A percentile compares a stretch with the other conserved stretches of the same genome.
Evolutionary conservation across 345 rosid species (phyloP).

Genomic region (Gossypium thurberi): DNA sequence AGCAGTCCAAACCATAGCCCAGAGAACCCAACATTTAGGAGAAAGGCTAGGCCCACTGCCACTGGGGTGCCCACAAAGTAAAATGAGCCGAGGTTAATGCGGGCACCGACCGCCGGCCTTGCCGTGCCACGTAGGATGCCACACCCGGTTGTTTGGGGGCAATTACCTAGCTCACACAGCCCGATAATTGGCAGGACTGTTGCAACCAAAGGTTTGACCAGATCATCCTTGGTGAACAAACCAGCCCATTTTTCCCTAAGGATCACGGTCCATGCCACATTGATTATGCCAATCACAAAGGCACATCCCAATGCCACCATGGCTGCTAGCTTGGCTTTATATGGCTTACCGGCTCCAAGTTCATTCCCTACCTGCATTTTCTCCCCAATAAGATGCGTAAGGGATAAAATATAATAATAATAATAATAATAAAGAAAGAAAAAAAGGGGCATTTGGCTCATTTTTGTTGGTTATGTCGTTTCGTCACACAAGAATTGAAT

Average conservation of each 20-base stretch:
- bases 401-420: neutral
- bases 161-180: conserved; percentile 87
- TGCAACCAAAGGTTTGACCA: conserved; percentile 59
- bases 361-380: conserved; percentile 85
- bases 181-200: conserved; percentile 87
- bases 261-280: conserved; percentile 72
- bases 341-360: conserved; percentile 89
- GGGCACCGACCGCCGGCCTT: conserved; percentile 74
- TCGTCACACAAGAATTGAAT: conserved; percentile 19
- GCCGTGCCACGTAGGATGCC: conserved; percentile 92
- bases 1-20: conserved; percentile 92
- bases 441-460: conserved; percentile 10
- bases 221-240: conserved; percentile 57
- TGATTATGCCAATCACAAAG: conserved; percentile 58
- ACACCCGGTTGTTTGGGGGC: conserved; percentile 96
- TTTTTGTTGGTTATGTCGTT: conserved; percentile 16
- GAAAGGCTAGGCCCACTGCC: conserved; percentile 79
- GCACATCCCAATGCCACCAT: conserved; percentile 84
- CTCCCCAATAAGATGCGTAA: neutral
- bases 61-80: conserved; percentile 94
- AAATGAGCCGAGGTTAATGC: conserved; percentile 72
- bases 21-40: conserved; percentile 64
- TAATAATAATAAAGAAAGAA: too few species aligned
- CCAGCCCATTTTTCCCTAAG: conserved; percentile 71
- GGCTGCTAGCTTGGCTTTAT: conserved; percentile 77